Conservation (phyloP, 1,284 basidiomycete species). For the Jaminaea rosea region DNA sequence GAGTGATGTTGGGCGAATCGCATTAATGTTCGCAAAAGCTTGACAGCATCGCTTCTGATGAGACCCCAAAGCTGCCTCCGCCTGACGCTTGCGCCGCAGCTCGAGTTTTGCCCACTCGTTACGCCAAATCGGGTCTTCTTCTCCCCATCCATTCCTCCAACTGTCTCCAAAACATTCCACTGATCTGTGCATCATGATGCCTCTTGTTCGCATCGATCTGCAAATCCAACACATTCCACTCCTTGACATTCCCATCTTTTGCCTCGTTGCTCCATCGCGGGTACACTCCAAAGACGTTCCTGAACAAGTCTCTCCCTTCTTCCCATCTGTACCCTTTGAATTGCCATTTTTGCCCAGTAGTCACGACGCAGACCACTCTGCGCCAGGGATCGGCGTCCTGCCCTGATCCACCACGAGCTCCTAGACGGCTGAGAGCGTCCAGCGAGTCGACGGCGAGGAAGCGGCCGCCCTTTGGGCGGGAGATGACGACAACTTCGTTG, state of each 20-base stretch:
- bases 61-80: no score
- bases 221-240: slow-evolving; percentile 93
- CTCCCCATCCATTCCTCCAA: neutral
- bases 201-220: slow-evolving; percentile 55
- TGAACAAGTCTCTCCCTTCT: slow-evolving; percentile 80
- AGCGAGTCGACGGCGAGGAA: slow-evolving; percentile 79
- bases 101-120: neutral
- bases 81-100: no score
- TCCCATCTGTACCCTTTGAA: slow-evolving; percentile 93
- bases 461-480: slow-evolving; percentile 51
- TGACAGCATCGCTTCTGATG: no score
- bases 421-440: slow-evolving; percentile 83
- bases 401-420: slow-evolving; percentile 49
- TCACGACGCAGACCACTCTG: slow-evolving; percentile 90
- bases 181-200: neutral
- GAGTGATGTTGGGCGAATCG: no score
- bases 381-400: slow-evolving; percentile 56
- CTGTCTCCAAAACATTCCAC: neutral
- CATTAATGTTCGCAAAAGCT: no score
- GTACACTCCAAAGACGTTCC: slow-evolving; percentile 62
- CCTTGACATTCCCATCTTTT: slow-evolving; percentile 73
- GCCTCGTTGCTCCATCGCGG: slow-evolving; percentile 87
- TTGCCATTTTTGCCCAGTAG: slow-evolving; percentile 95
- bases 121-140: slow-evolving; percentile 59
- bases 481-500: slow-evolving; percentile 23